Evolutionary conservation across 2,329 filamentous ascomycete genomes (phyloP).

Genomic region (Pseudogymnoascus sp.): DNA sequence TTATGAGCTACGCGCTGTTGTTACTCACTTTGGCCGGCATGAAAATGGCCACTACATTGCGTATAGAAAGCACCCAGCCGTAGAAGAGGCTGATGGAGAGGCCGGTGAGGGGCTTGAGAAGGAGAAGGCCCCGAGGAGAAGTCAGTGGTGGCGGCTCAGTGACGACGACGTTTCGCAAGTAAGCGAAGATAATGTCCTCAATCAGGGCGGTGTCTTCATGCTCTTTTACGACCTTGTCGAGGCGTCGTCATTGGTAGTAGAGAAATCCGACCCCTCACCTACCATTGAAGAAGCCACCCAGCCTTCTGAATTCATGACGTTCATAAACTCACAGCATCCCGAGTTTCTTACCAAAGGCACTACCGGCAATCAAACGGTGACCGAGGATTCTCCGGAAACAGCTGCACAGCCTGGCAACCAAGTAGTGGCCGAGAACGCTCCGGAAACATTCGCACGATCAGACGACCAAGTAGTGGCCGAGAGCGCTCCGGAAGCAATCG

Average conservation of each 20-base stretch:
- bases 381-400: not conserved
- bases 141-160: conserved; percentile 82
- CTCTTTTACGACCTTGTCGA: conserved; percentile 83
- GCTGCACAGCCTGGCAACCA: not conserved
- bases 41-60: conserved; percentile 96
- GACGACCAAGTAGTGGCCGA: not conserved
- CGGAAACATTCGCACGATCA: not conserved
- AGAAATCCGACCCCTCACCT: not conserved
- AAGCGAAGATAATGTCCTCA: conserved; percentile 64
- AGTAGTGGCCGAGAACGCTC: not conserved
- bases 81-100: conserved; percentile 17
- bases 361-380: not conserved
- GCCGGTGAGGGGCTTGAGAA: conserved; percentile 25
- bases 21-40: conserved; percentile 85
- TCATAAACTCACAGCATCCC: not conserved
- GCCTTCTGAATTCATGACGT: not conserved
- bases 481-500: not conserved
- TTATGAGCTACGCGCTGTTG: conserved; percentile 74
- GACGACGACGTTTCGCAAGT: conserved; percentile 77
- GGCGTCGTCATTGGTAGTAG: conserved; percentile 19
- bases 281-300: not conserved
- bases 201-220: conserved; percentile 84
- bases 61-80: conserved; percentile 62
- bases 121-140: conserved; percentile 15
- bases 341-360: not conserved